phyloP scores from a whole-genome alignment of 164 flowering plant genomes.

The Umbellularia californica region DNA sequence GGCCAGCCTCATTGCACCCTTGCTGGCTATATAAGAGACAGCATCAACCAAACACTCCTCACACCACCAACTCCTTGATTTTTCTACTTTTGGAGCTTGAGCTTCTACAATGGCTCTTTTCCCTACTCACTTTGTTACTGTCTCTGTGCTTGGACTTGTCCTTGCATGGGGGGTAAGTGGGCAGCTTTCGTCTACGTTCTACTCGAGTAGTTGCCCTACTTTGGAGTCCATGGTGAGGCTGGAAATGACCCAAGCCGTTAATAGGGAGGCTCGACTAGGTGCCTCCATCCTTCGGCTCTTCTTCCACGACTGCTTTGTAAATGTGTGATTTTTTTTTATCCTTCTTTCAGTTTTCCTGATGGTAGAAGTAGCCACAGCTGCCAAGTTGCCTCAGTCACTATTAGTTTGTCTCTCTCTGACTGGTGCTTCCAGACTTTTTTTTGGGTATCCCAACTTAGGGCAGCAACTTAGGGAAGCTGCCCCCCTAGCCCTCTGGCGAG shows the following conservation, averaged over 20 bases:
- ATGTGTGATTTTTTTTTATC: slow-evolving; percentile 5
- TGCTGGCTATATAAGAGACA: not conserved
- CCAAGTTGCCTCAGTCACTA: too few relatives aligned
- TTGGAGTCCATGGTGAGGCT: slow-evolving; percentile 30
- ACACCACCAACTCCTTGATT: not conserved
- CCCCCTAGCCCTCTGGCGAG: too few relatives aligned
- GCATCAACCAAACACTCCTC: not conserved
- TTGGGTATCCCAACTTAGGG: too few relatives aligned
- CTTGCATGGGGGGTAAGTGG: slow-evolving; percentile 19
- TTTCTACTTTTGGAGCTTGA: not conserved
- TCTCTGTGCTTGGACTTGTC: slow-evolving; percentile 13
- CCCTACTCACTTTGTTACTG: not conserved
- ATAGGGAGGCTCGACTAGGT: slow-evolving; percentile 14
- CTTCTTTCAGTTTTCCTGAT: too few relatives aligned
- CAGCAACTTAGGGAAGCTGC: too few relatives aligned
- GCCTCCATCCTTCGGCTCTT: slow-evolving; percentile 25
- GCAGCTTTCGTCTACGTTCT: slow-evolving; percentile 47
- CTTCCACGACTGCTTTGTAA: slow-evolving; percentile 33
- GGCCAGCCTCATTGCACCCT: too few relatives aligned
- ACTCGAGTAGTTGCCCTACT: slow-evolving; percentile 39
- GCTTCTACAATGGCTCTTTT: not conserved
- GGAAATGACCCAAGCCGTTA: slow-evolving; percentile 32
- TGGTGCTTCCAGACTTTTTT: too few relatives aligned
- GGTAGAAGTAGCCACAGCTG: too few relatives aligned
- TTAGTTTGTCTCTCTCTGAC: too few relatives aligned